Base-by-base conservation (phyloP, 1,139 yeast genomes). In the Kurtzmaniella quercitrusa region DNA sequence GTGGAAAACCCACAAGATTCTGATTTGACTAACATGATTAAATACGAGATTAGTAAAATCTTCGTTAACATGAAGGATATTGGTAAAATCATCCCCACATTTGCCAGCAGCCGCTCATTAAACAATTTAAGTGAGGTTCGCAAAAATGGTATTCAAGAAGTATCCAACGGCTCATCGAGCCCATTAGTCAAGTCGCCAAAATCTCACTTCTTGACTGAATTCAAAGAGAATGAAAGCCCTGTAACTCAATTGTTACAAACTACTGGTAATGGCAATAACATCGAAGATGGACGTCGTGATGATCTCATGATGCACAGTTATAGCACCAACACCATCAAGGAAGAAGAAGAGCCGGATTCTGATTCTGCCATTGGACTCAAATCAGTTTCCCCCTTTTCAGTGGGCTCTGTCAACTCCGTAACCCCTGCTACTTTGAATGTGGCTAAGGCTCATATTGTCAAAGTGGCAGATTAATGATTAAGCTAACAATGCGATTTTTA, bases 171-270 rank as follows among this genome's bases (percentile, higher is more conserved):
- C 41, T 50, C 45, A 38, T 50, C 59, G 3, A 60, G 56, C 39
- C 56, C 64, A 4, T 54, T 69, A 42, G 75, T 70, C 2, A 71
- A 71, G 47, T 67, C 74, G 2, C 77, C 77, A 18, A 71, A 71
- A 52, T 69, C 72, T 0, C 71, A 62, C 49, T 61, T 74, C 17
- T 59, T 71, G 44, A 57, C 74, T 5, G 59, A 68, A 47, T 65
- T 58, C 49, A 65, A 66, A 37, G 73, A 66, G 37, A 56, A 55
- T 34, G 72, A 64, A 46, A 66, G 71, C 47, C 75, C 75, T 4
- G 59, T 69, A 20, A 60, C 57, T 41, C 74, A 68, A 48, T 59
- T 69, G 45, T 54, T 68, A 38, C 61, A 61, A 41, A 50, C 64
- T 7, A 43, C 60, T 3, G 51, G 51, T n/a, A 53, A 56, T 36